Base-by-base conservation (phyloP, 805 yeast species). In the Yarrowia divulgata region DNA sequence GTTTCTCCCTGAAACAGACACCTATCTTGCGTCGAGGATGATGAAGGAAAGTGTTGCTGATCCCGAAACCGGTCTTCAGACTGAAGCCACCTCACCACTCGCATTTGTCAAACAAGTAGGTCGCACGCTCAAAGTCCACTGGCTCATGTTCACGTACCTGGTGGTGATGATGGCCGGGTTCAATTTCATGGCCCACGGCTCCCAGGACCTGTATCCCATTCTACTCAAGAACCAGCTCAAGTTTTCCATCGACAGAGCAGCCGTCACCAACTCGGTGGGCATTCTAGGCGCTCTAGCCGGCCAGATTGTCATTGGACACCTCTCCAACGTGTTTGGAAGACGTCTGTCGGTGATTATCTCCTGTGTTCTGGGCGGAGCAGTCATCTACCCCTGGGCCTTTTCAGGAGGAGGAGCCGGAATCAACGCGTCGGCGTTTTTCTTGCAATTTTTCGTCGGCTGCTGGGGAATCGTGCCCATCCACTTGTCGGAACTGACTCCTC, bases 381-480 rank as follows among this genome's bases (percentile, higher is more conserved):
- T 88, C 70, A 80, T 87, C 60, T 88, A 88, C 75, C 90, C 90
- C 35, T 84, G 87, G 81, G 87, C 87, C 3, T 86, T 84, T 74
- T 77, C 76, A 72, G 75, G 80, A 19, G 74, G 75, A 35, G 77
- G 75, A 49, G 82, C 82, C 18, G 83, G 87, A 34, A 81, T 85
- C 71, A 85, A 84, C 71, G 89, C 88, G 39, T 87, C 88, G 1
- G 87, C 79, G 7, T 88, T 88, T 78, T 87, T 87, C 79, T 75
- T 88, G 74, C 90, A 88, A 75, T 84, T 85, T 74, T 84, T 85
- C 69, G 89, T 88, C 6, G 93, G 92, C 42, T 87, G 88, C 7
- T 89, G 91, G 90, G 92, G 93, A 71, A 85, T 89, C 60, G 81
- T 86, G 13, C 91, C 93, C 18, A 83, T 87, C 52, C 87, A 88